Percentiles rank a stretch among this genome's conserved stretches.
These are phyloP conservation scores for Chaetomium sp. DNA, from an alignment of 2,329 filamentous ascomycete genomes.

Conservation along the genomic window DNA sequence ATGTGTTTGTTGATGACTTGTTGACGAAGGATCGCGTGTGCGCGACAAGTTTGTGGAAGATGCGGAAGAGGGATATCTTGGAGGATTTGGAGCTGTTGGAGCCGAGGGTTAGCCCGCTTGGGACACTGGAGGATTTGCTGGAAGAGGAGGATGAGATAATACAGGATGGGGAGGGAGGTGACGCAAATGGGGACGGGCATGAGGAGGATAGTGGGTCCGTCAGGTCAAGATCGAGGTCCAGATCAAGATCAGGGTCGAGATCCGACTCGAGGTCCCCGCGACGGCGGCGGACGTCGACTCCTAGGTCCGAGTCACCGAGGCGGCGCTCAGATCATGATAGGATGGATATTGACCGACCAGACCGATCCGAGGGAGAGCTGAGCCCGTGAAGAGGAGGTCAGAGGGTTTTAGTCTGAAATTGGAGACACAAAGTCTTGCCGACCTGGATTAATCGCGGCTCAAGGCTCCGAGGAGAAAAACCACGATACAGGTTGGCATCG, in stretches of 20 bases:
- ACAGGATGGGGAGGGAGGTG: conserved; percentile 48
- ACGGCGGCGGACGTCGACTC: too few species aligned
- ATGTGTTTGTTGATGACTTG: conserved; percentile 90
- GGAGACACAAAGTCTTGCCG: too few species aligned
- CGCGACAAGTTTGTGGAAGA: conserved; percentile 85
- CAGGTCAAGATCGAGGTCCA: conserved; percentile 26
- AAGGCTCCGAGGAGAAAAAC: too few species aligned
- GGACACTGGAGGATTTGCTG: conserved; percentile 67
- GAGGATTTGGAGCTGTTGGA: conserved; percentile 88
- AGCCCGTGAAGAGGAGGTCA: conserved; percentile 9
- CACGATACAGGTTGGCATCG: too few species aligned
- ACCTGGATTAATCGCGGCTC: too few species aligned
- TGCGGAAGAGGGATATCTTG: conserved; percentile 72
- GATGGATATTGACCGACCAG: conserved; percentile 23
- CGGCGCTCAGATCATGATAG: conserved; percentile 17
- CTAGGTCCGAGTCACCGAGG: neutral
- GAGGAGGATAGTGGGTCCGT: conserved; percentile 18
- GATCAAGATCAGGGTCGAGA: conserved; percentile 6
- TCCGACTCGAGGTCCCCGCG: conserved; percentile 3
- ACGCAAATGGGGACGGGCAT: conserved; percentile 25
- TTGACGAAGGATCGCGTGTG: conserved; percentile 85
- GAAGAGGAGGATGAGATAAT: conserved; percentile 44
- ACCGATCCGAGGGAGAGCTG: conserved; percentile 6
- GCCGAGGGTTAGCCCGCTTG: conserved; percentile 74
- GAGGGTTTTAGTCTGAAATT: too few species aligned